Conservation (phyloP, 83 land plant genomes). For the Diphasiastrum complanatum region DNA sequence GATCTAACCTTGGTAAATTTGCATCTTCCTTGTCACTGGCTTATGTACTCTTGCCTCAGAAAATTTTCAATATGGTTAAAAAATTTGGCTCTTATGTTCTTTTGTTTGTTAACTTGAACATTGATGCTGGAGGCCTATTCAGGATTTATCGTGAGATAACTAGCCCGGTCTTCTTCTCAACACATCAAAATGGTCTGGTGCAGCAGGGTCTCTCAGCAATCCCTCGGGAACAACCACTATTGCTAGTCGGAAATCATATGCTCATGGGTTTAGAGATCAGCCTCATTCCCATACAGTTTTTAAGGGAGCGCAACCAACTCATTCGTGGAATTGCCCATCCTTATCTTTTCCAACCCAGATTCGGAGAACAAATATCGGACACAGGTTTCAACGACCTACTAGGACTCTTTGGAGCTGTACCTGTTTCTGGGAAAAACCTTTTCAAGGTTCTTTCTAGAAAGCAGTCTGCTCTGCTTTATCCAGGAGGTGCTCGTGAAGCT, state of each 20-base stretch:
- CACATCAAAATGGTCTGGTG: conserved; percentile 15
- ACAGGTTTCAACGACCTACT: conserved; percentile 6
- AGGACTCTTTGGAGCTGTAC: conserved; percentile 24
- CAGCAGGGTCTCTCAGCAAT: conserved; percentile 19
- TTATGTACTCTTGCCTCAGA: too few species aligned
- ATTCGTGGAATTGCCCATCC: conserved; percentile 33
- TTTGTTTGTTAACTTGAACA: conserved; percentile 1
- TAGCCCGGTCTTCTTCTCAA: conserved; percentile 29
- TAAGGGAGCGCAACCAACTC: conserved; percentile 19
- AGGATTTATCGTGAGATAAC: conserved; percentile 21
- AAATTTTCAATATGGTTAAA: too few species aligned
- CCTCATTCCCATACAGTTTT: conserved; percentile 11
- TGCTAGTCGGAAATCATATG: conserved; percentile 32
- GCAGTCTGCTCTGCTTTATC: conserved; percentile 23
- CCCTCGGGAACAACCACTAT: conserved; percentile 20
- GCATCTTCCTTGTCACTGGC: too few species aligned
- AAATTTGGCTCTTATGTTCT: too few species aligned
- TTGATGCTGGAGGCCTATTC: background rate
- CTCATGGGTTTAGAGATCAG: conserved; percentile 29
- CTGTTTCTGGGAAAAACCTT: conserved; percentile 26
- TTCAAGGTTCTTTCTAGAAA: conserved; percentile 27
- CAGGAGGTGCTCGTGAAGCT: conserved; percentile 34
- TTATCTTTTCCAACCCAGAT: background rate
- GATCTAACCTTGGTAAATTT: too few species aligned
- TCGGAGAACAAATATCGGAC: conserved; percentile 11